Percentiles rank a stretch among this genome's conserved stretches.
These are phyloP conservation scores for Aspergillus eucalypticola DNA, from an alignment of 2,329 filamentous ascomycete species.

Conservation along the genomic window DNA sequence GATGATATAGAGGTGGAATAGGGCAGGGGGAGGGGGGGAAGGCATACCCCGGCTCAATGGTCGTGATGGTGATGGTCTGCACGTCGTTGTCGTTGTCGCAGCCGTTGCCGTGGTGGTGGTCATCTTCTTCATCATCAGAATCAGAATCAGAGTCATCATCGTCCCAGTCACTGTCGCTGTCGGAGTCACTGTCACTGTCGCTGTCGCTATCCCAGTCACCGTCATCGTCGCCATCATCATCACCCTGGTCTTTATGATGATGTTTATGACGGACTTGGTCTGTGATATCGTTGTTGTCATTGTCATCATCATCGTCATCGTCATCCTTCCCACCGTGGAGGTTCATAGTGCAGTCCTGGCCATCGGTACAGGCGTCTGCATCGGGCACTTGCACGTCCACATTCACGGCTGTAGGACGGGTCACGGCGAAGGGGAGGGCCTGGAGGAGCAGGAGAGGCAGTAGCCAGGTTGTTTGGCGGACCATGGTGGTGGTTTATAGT, in stretches of 20 bases:
- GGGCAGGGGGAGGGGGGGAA: no score
- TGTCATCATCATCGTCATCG: no score
- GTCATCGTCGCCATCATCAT: no score
- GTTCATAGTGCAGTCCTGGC: neutral
- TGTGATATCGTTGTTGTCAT: no score
- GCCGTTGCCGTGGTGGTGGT: neutral
- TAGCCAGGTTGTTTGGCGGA: neutral
- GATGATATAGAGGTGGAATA: no score
- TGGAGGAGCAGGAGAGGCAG: conserved; percentile 1
- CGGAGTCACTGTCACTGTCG: neutral
- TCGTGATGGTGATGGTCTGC: neutral
- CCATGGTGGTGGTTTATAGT: neutral
- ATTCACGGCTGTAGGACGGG: neutral
- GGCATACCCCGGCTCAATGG: neutral
- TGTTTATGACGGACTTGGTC: no score
- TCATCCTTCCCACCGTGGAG: no score
- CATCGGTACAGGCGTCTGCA: neutral
- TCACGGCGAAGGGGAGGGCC: neutral
- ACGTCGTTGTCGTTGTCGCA: neutral
- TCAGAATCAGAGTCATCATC: neutral
- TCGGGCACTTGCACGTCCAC: neutral
- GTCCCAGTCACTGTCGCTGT: no score
- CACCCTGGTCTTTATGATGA: no score
- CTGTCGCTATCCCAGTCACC: no score
- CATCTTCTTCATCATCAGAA: neutral